Evolutionary conservation across 1,139 yeast species (phyloP).

Genomic region (Scheffersomyces titani): DNA sequence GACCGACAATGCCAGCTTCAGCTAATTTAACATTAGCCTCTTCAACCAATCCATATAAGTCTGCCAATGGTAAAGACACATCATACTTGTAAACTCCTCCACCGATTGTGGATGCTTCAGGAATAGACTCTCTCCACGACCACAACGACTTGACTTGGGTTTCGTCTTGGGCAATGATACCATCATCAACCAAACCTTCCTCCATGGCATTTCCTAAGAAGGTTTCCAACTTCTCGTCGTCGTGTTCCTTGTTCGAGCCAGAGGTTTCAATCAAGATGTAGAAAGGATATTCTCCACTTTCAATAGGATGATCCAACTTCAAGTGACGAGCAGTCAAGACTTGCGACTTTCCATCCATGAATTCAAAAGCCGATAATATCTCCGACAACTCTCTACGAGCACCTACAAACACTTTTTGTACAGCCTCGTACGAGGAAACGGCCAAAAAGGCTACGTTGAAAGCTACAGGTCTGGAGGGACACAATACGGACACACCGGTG

Average conservation of each 20-base stretch:
- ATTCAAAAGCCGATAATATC: conserved; percentile 89
- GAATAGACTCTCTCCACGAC: conserved; percentile 93
- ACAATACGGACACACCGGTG: conserved; percentile 85
- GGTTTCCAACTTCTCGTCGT: conserved; percentile 72
- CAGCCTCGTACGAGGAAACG: conserved; percentile 76
- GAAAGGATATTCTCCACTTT: conserved; percentile 73
- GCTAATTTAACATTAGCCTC: conserved; percentile 63
- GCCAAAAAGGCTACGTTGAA: conserved; percentile 90
- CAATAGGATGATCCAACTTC: conserved; percentile 71
- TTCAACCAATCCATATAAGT: conserved; percentile 77
- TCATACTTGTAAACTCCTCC: conserved; percentile 98
- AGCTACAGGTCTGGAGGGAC: conserved; percentile 90
- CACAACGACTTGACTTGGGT: conserved; percentile 80
- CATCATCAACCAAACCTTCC: conserved; percentile 79
- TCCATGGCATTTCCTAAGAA: conserved; percentile 87
- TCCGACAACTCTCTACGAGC: conserved; percentile 83
- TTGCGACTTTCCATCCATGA: conserved; percentile 85
- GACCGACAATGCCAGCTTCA: conserved; percentile 61
- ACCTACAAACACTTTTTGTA: conserved; percentile 75
- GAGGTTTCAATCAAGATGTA: conserved; percentile 90
- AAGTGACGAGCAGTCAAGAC: conserved; percentile 59
- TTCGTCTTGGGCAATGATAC: conserved; percentile 95
- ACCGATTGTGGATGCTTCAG: conserved; percentile 80
- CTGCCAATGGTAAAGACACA: conserved; percentile 82
- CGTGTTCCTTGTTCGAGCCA: conserved; percentile 88